Evolutionary conservation across 2,329 filamentous ascomycete genomes (phyloP).

Genomic region (Trichoderma breve): DNA sequence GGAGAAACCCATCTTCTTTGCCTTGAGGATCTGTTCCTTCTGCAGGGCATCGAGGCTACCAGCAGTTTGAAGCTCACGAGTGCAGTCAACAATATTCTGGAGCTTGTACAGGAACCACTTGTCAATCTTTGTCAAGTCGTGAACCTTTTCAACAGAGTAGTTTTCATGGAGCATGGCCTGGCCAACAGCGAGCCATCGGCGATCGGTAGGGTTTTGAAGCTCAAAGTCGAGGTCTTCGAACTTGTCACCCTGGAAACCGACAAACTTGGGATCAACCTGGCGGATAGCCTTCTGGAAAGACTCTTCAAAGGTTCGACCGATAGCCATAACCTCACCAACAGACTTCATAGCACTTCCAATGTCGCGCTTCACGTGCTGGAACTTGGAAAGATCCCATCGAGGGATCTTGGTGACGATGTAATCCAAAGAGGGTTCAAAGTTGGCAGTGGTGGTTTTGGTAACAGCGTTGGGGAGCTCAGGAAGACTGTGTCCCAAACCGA

Average conservation of each 20-base stretch:
- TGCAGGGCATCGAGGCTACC: conserved; percentile 81
- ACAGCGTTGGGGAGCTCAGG: conserved; percentile 97
- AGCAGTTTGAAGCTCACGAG: conserved; percentile 77
- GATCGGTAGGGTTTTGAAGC: conserved; percentile 89
- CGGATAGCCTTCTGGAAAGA: conserved; percentile 99
- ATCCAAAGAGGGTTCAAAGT: conserved; percentile 96
- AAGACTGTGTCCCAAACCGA: conserved; percentile 90
- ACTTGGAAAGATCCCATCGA: conserved; percentile 97
- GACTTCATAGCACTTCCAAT: conserved; percentile 99
- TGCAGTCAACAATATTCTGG: conserved; percentile 92
- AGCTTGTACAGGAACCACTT: conserved; percentile 99
- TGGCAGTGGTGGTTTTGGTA: conserved; percentile 96
- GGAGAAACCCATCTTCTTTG: conserved; percentile 97
- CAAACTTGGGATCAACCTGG: conserved; percentile 87
- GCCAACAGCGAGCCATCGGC: conserved; percentile 94
- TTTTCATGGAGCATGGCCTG: conserved; percentile 97
- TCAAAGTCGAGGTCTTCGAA: conserved; percentile 91
- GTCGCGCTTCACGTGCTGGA: conserved; percentile 96
- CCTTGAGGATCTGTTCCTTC: conserved; percentile 82
- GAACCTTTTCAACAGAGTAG: conserved; percentile 87
- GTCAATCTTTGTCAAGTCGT: conserved; percentile 96
- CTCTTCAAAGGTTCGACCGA: conserved; percentile 97
- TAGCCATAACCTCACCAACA: conserved; percentile 98
- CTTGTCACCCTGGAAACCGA: conserved; percentile 92
- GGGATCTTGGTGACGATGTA: conserved; percentile 99